Conservation (phyloP, 1,139 yeast species). For the Pichia sp. region DNA sequence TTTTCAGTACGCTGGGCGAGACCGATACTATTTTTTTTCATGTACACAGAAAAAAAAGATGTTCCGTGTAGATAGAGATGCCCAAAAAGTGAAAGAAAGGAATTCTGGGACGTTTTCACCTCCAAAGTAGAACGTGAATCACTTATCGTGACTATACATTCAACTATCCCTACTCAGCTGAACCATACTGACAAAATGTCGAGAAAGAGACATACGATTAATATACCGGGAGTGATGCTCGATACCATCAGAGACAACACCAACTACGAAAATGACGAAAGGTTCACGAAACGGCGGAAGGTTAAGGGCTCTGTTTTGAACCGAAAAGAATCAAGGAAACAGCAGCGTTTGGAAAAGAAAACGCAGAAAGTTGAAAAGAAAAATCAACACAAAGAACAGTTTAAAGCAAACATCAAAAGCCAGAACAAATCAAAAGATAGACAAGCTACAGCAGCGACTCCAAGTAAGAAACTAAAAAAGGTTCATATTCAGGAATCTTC, state of each 20-base stretch:
- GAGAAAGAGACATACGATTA: slow-evolving; percentile 42
- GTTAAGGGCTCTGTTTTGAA: slow-evolving; percentile 35
- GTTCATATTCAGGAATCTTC: not conserved
- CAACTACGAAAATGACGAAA: slow-evolving; percentile 37
- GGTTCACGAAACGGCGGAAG: slow-evolving; percentile 30
- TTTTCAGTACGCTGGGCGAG: not conserved
- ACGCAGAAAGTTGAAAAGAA: slow-evolving; percentile 25
- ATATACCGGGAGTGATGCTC: slow-evolving; percentile 61
- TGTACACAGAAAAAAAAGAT: not conserved
- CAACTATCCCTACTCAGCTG: too few relatives aligned
- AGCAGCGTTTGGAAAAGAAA: slow-evolving; percentile 50
- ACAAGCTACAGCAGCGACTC: not conserved
- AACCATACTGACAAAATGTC: slow-evolving; percentile 10
- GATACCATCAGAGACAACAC: slow-evolving; percentile 55
- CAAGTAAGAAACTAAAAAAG: not conserved
- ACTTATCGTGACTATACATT: too few relatives aligned
- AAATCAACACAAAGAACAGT: slow-evolving; percentile 5
- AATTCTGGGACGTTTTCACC: not conserved
- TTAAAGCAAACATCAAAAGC: slow-evolving; percentile 8
- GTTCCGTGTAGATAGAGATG: not conserved
- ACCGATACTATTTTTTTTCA: not conserved
- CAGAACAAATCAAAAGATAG: slow-evolving; percentile 1
- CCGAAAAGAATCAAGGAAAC: slow-evolving; percentile 56
- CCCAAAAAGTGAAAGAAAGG: too few relatives aligned
- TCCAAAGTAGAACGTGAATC: too few relatives aligned